Base-by-base conservation (phyloP, 192 early-diverging fungal species). In the Coemansia sp. region DNA sequence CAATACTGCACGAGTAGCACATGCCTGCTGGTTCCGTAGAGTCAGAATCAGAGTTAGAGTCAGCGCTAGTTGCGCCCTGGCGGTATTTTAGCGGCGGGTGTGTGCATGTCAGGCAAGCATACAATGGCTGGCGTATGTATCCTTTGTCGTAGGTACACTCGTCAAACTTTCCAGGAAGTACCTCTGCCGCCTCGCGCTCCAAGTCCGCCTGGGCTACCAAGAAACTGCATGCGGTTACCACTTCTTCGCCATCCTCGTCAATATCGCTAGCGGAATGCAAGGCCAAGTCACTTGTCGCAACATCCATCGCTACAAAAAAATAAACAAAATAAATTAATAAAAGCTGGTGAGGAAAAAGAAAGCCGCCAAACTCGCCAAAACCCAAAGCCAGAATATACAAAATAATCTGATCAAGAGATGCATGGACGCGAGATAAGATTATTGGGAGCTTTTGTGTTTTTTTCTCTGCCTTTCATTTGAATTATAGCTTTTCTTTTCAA, bases 1-100 rank as follows among this genome's bases (percentile, higher is more conserved):
- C 84, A 44, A 94, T 92, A 62, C 89, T 91, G 63, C 92, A 94
- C 31, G 89, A 88, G 72, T 92, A 92, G 72, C 92, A 92, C 73
- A 89, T 86, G 25, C 89, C 89, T 4, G 89, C 87, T 12, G 74
- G 69, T 0, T 59, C 59, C 0, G 67, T 72, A 31, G 51, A 23
- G 15, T 29, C 27, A 17, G 27, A 31, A 27, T 27, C 27, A 27
- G 27, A 27, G 25, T 27, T 1, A 11, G 25, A 34, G 25, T 25
- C 50, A 29, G 14, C 9, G n/a, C 46, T 29, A 8, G 9, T 29
- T 3, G 7, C 34, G 23, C 8, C 39, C 34, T 66, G 66, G 29
- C 31, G 27, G 57, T 74, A 77, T 23, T 82, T 31, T 6, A 59
- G 62, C 0, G 80, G 80, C 11, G 80, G 75, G 14, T 36, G 62